Percentiles rank a stretch among this genome's conserved stretches.
Evolutionary conservation across 2,329 filamentous ascomycete genomes (phyloP).

Genomic region (Reticulascus tulasneorum): DNA sequence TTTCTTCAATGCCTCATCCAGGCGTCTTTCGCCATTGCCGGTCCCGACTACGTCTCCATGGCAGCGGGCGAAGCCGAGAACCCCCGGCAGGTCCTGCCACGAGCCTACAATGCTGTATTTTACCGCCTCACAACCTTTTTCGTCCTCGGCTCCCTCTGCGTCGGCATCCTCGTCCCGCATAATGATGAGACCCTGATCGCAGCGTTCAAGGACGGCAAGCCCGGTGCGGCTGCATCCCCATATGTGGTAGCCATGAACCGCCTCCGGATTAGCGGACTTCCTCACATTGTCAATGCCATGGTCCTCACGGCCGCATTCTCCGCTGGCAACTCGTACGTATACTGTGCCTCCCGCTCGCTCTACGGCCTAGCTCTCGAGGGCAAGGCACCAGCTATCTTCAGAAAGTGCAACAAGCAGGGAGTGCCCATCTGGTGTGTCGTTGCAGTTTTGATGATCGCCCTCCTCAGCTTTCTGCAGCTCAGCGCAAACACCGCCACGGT

Average conservation of each 20-base stretch:
- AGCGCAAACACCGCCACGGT: constrained; percentile 63
- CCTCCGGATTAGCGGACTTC: constrained; percentile 58
- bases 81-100: constrained; percentile 65
- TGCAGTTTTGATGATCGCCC: constrained; percentile 61
- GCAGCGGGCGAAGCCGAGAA: constrained; percentile 68
- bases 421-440: constrained; percentile 72
- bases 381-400: constrained; percentile 59
- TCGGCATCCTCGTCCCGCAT: constrained; percentile 69
- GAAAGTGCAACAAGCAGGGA: constrained; percentile 57
- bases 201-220: constrained; percentile 54
- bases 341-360: constrained; percentile 64
- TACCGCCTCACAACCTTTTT: constrained; percentile 75
- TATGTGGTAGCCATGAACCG: constrained; percentile 67
- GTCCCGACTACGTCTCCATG: constrained; percentile 48
- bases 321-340: constrained; percentile 62
- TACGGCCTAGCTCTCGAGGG: constrained; percentile 66
- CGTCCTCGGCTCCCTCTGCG: constrained; percentile 66
- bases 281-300: constrained; percentile 70
- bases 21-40: constrained; percentile 59
- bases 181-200: constrained; percentile 58
- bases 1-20: constrained; percentile 73
- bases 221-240: constrained; percentile 66
- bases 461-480: constrained; percentile 72
- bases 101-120: constrained; percentile 74
- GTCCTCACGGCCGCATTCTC: constrained; percentile 64